These are phyloP conservation scores for Tylopilus subfusipes DNA, from an alignment of 768 basidiomycete species.

Conservation along the genomic window DNA sequence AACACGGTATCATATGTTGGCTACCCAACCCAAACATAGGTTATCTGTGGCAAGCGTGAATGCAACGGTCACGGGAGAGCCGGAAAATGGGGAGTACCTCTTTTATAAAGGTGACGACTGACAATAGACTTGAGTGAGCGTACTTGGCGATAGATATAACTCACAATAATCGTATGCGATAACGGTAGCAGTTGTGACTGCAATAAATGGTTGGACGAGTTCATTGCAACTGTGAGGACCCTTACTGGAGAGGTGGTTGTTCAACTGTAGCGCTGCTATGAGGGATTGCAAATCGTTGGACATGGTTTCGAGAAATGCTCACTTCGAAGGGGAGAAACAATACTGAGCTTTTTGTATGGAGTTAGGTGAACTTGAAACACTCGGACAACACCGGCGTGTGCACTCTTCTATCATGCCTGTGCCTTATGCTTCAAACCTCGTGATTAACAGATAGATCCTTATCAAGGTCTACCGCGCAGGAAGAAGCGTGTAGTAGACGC, in stretches of 20 bases:
- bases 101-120: conserved; percentile 15
- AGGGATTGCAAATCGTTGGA: background rate
- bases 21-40: conserved; percentile 18
- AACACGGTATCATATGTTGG: background rate
- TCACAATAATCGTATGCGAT: background rate
- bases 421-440: no score
- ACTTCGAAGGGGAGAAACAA: background rate
- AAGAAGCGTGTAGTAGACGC: no score
- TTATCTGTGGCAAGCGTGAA: conserved; percentile 6
- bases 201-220: background rate
- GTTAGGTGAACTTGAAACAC: background rate
- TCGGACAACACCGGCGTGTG: background rate
- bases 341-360: background rate
- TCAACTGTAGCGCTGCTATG: background rate
- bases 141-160: background rate
- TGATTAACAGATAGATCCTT: no score
- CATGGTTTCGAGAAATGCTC: background rate
- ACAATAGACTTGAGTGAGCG: background rate
- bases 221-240: background rate
- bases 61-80: background rate
- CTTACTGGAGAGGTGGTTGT: background rate
- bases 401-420: background rate
- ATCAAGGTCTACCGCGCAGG: no score
- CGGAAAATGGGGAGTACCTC: conserved; percentile 11
- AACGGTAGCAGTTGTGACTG: background rate